Conservation (phyloP, 2,329 filamentous ascomycete species). For the Sclerotinia subarctica region DNA sequence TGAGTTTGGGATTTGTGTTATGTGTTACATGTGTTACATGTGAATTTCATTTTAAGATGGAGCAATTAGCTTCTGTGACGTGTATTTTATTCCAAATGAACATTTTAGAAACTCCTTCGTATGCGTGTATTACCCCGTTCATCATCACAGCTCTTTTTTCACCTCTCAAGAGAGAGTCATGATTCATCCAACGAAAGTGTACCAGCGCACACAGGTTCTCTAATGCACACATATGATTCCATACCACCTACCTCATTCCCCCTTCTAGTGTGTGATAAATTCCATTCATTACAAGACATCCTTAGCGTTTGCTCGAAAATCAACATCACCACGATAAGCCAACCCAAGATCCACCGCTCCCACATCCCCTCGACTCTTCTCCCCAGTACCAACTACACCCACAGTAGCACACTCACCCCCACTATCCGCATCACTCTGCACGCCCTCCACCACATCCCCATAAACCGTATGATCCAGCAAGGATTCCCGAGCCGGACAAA, state of each 20-base stretch:
- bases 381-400: not conserved
- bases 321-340: not conserved
- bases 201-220: not conserved
- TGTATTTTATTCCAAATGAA: not conserved
- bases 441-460: constrained; percentile 33
- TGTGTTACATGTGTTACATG: not conserved
- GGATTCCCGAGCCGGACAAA: constrained; percentile 50
- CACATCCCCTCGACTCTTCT: constrained; percentile 25
- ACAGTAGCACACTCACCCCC: not conserved
- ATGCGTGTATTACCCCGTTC: not conserved
- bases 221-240: not conserved
- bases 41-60: too few relatives aligned
- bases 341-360: constrained; percentile 24
- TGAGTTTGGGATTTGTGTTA: too few relatives aligned
- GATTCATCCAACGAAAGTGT: not conserved
- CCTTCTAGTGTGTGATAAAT: not conserved
- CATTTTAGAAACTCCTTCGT: not conserved
- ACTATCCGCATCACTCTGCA: not conserved
- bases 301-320: fast-evolving
- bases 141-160: not conserved
- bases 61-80: not conserved
- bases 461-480: constrained; percentile 45
- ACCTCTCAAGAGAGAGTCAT: not conserved
- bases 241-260: not conserved
- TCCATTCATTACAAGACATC: fast-evolving